Evolutionary conservation across 2,329 filamentous ascomycete genomes (phyloP).

Genomic region (Diaporthe helianthi): DNA sequence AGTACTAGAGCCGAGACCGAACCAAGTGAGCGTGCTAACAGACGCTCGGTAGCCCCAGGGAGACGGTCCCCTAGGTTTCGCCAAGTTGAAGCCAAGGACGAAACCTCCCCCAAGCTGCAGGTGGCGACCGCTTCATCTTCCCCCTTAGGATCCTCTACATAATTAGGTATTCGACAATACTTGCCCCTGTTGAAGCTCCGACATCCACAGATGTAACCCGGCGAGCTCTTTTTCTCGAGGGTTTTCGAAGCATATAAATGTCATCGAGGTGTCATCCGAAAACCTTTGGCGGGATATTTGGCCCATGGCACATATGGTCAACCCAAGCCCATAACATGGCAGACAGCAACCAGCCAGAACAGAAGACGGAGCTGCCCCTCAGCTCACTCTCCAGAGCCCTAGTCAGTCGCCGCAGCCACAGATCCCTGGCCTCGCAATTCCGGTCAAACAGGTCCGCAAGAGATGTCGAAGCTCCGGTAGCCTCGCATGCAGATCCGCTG

Average conservation of each 20-base stretch:
- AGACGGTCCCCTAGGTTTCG: constrained; percentile 16
- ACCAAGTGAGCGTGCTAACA: constrained; percentile 10
- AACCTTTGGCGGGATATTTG: background rate
- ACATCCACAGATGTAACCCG: background rate
- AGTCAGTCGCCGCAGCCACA: constrained; percentile 23
- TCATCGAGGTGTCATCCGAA: background rate
- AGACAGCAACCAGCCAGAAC: background rate
- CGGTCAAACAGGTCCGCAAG: constrained; percentile 25
- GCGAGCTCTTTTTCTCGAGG: background rate
- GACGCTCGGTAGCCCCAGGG: constrained; percentile 18
- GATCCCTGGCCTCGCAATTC: constrained; percentile 23
- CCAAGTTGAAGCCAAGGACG: constrained; percentile 24
- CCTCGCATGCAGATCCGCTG: constrained; percentile 19
- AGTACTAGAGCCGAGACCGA: constrained; percentile 15
- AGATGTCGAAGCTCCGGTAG: constrained; percentile 23
- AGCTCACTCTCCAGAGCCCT: constrained; percentile 24
- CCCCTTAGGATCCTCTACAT: constrained; percentile 3
- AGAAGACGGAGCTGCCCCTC: constrained; percentile 15
- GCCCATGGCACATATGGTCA: background rate
- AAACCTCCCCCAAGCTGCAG: constrained; percentile 10
- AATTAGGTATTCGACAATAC: constrained; percentile 12
- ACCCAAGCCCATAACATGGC: background rate
- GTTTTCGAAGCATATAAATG: constrained; percentile 3
- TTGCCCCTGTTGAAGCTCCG: constrained; percentile 4
- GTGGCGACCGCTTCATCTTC: constrained; percentile 1